Evolutionary conservation across 345 rosid genomes (phyloP).

Genomic region (Durio zibethinus): DNA sequence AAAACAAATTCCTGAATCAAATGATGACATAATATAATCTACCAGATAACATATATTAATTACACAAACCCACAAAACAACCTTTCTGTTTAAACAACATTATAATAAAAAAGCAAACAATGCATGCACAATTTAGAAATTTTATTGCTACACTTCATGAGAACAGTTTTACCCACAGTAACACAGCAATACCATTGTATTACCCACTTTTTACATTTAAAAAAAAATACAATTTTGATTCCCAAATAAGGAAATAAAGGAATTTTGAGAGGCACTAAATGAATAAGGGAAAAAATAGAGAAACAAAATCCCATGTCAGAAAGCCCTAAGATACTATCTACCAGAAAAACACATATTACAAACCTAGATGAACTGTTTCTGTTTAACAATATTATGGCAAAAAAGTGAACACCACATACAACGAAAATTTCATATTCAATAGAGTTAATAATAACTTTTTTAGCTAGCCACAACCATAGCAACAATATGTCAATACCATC

Average conservation of each 20-base stretch:
- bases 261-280: not conserved
- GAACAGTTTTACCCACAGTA: not conserved
- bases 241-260: not conserved
- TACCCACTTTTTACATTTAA: not conserved
- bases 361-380: not conserved
- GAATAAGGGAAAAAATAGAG: not conserved
- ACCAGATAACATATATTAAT: not conserved
- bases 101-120: not conserved
- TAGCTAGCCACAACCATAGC: not conserved
- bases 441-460: not conserved
- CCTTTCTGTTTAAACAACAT: not conserved
- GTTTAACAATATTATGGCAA: not conserved
- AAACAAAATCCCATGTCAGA: not conserved
- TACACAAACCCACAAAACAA: not conserved
- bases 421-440: not conserved
- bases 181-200: not conserved
- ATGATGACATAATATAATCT: not conserved
- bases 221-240: not conserved
- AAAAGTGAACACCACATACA: not conserved
- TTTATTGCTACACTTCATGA: not conserved
- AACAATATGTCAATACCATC: not conserved
- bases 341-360: not conserved
- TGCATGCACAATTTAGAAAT: not conserved
- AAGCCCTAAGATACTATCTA: not conserved
- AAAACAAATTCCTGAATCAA: not conserved